These are phyloP conservation scores for Aspergillus sp. DNA, from an alignment of 2,329 filamentous ascomycete species.

Conservation along the genomic window DNA sequence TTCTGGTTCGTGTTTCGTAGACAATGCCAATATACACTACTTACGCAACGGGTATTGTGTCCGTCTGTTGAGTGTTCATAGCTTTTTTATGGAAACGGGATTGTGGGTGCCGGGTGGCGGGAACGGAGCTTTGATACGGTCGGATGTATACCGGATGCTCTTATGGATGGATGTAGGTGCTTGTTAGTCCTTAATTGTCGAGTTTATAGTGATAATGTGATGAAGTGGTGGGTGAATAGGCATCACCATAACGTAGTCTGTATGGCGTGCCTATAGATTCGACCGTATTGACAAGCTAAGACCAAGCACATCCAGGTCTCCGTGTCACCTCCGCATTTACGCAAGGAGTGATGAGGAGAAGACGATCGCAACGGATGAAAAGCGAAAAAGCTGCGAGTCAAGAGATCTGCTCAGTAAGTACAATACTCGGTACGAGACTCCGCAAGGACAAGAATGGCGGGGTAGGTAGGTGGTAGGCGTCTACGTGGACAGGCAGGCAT, in stretches of 20 bases:
- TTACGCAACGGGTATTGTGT: too few relatives aligned
- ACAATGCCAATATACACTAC: too few relatives aligned
- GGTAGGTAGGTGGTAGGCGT: background rate
- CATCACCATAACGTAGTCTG: too few relatives aligned
- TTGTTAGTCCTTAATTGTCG: too few relatives aligned
- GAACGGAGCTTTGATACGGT: background rate
- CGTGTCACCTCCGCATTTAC: slow-evolving; percentile 25
- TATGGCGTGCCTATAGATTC: too few relatives aligned
- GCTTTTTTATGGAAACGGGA: too few relatives aligned
- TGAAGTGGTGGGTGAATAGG: background rate
- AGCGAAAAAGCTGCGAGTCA: background rate
- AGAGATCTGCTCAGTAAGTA: too few relatives aligned
- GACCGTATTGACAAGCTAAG: background rate
- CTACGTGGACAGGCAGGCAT: background rate
- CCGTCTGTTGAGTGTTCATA: background rate
- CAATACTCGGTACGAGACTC: background rate
- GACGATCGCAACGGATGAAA: background rate
- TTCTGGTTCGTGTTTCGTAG: too few relatives aligned
- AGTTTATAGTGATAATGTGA: background rate
- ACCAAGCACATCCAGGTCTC: background rate
- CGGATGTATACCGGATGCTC: background rate
- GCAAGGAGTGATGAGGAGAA: slow-evolving; percentile 14
- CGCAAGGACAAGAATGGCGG: background rate
- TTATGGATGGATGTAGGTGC: too few relatives aligned
- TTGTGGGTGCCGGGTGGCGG: background rate